Evolutionary conservation across 2,329 filamentous ascomycete genomes (phyloP).

Genomic region (Colletotrichum shisoi): DNA sequence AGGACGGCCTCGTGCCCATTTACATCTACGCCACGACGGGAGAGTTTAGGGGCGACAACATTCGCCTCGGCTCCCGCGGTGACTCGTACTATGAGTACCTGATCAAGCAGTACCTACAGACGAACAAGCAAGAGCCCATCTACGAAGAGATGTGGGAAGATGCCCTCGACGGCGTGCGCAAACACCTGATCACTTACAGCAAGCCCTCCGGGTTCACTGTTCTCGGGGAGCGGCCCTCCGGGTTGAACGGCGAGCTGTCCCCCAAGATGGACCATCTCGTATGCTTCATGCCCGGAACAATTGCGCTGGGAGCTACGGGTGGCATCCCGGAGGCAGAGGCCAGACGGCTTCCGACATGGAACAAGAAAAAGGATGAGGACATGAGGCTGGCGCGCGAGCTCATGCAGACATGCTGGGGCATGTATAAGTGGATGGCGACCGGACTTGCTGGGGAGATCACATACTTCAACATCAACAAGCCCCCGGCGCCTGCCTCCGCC

Average conservation of each 20-base stretch:
- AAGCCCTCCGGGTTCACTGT: constrained; percentile 83
- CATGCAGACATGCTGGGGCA: constrained; percentile 97
- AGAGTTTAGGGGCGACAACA: constrained; percentile 81
- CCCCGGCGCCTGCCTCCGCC: constrained; percentile 69
- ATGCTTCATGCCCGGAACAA: constrained; percentile 96
- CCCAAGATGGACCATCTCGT: constrained; percentile 99
- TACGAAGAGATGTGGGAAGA: constrained; percentile 96
- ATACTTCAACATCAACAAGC: constrained; percentile 80
- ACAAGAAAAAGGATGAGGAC: constrained; percentile 80
- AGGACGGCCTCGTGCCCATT: constrained; percentile 89
- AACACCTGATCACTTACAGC: constrained; percentile 91
- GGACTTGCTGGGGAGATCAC: constrained; percentile 95
- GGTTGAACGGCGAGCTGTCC: constrained; percentile 70
- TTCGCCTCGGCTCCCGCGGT: constrained; percentile 89
- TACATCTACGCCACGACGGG: constrained; percentile 84
- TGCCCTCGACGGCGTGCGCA: constrained; percentile 82
- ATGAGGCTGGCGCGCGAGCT: constrained; percentile 87
- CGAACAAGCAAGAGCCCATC: constrained; percentile 81
- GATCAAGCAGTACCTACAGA: constrained; percentile 98
- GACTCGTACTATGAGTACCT: constrained; percentile 99
- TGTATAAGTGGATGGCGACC: constrained; percentile 89
- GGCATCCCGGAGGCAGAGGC: constrained; percentile 80
- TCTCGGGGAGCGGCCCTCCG: constrained; percentile 82
- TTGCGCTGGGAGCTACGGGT: constrained; percentile 85
- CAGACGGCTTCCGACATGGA: constrained; percentile 76